These are phyloP conservation scores for Auriscalpium vulgare DNA, from an alignment of 768 basidiomycete genomes.

Conservation along the genomic window DNA sequence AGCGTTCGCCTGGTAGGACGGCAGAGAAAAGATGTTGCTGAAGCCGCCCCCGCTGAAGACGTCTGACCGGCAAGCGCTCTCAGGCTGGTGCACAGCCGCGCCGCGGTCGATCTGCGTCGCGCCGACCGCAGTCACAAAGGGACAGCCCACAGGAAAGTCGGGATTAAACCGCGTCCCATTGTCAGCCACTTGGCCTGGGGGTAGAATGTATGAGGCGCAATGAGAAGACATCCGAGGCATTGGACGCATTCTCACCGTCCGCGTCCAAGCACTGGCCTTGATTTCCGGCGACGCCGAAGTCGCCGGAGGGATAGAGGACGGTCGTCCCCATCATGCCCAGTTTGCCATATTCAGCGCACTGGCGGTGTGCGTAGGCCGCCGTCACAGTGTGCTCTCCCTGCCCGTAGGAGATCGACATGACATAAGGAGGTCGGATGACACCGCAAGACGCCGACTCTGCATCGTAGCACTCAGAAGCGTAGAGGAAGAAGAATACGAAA, in stretches of 20 bases:
- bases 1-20: constrained; percentile 25
- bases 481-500: background rate
- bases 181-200: constrained; percentile 19
- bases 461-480: background rate
- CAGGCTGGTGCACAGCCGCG: constrained; percentile 26
- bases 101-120: constrained; percentile 29
- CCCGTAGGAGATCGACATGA: constrained; percentile 35
- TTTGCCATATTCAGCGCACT: constrained; percentile 40
- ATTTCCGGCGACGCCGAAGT: constrained; percentile 35
- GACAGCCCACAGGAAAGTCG: constrained; percentile 35
- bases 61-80: constrained; percentile 29
- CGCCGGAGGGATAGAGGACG: constrained; percentile 37
- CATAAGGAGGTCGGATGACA: constrained; percentile 24
- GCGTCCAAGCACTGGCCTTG: constrained; percentile 25
- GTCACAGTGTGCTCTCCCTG: constrained; percentile 30
- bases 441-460: constrained; percentile 31
- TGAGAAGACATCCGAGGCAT: too few relatives aligned
- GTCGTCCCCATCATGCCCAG: constrained; percentile 35
- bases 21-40: constrained; percentile 31
- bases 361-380: constrained; percentile 29
- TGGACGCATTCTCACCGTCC: constrained; percentile 12
- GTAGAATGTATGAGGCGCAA: background rate
- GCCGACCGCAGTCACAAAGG: constrained; percentile 32
- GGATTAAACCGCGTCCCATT: constrained; percentile 32
- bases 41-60: constrained; percentile 35